These are phyloP conservation scores for Fusarium buharicum DNA, from an alignment of 2,329 filamentous ascomycete species.

Conservation along the genomic window DNA sequence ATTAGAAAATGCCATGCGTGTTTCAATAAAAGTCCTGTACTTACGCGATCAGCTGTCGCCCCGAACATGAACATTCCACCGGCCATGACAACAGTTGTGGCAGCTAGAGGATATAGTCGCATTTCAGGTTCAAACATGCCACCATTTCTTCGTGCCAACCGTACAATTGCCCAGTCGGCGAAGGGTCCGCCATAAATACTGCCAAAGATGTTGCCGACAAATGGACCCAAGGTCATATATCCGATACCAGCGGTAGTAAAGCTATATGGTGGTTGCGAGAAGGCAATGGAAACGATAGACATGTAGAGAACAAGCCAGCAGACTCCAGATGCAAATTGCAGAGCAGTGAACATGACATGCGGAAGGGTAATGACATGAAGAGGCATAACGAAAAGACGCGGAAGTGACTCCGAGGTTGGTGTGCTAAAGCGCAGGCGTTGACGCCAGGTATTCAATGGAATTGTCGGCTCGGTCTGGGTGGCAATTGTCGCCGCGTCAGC, in stretches of 20 bases:
- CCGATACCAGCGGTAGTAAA: slow-evolving; percentile 45
- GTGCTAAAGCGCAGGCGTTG: slow-evolving; percentile 38
- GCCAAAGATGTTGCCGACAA: slow-evolving; percentile 54
- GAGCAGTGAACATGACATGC: slow-evolving; percentile 52
- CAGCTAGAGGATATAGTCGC: slow-evolving; percentile 49
- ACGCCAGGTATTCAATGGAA: slow-evolving; percentile 34
- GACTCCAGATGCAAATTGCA: slow-evolving; percentile 52
- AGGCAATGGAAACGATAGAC: slow-evolving; percentile 50
- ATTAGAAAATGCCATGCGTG: background rate
- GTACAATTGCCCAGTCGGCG: slow-evolving; percentile 52
- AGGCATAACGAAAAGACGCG: slow-evolving; percentile 34
- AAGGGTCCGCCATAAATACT: slow-evolving; percentile 53
- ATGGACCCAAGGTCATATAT: slow-evolving; percentile 46
- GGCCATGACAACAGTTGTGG: slow-evolving; percentile 49
- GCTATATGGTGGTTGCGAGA: slow-evolving; percentile 49
- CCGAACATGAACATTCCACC: slow-evolving; percentile 56
- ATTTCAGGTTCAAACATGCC: slow-evolving; percentile 59
- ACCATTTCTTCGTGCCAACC: slow-evolving; percentile 51
- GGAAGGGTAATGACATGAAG: slow-evolving; percentile 48
- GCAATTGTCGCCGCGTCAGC: background rate
- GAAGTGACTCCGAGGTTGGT: slow-evolving; percentile 30
- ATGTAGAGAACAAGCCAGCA: slow-evolving; percentile 40
- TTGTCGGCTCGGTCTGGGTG: background rate
- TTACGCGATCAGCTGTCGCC: slow-evolving; percentile 49
- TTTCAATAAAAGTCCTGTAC: background rate